A percentile compares a stretch with the other conserved stretches of the same genome.
Conservation (phyloP, 345 rosid genomes). For the Eucalyptus pauciflora region DNA sequence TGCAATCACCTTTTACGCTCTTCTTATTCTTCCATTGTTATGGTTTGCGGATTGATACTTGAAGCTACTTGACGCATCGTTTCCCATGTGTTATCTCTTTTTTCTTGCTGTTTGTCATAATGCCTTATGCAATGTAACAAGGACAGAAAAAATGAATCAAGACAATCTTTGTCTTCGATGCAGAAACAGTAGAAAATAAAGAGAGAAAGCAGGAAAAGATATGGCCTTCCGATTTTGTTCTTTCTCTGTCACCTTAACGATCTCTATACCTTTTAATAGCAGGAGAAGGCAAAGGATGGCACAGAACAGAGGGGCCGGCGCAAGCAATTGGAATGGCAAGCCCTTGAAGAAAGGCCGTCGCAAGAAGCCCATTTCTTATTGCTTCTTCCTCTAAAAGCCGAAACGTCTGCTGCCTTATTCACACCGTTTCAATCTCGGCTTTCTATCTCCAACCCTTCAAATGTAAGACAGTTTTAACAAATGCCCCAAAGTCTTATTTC, state of each 20-base stretch:
- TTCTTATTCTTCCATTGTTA: background rate
- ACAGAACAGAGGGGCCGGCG: background rate
- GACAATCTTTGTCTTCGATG: background rate
- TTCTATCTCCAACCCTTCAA: background rate
- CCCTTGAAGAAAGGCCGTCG: background rate
- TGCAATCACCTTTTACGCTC: background rate
- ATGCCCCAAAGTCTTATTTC: background rate
- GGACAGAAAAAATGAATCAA: background rate
- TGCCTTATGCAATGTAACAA: background rate
- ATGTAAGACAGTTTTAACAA: background rate
- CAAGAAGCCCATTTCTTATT: background rate
- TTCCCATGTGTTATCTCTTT: background rate
- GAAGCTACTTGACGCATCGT: background rate
- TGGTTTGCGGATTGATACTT: background rate
- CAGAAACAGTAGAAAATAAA: background rate
- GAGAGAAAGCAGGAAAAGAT: background rate
- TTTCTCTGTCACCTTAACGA: background rate
- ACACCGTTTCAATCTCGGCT: background rate
- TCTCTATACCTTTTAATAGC: background rate
- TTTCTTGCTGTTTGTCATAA: background rate
- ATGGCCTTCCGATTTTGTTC: background rate
- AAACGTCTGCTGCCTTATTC: background rate
- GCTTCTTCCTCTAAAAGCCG: background rate
- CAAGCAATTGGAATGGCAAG: background rate
- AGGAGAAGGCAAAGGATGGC: background rate